These are phyloP conservation scores for Amanita pallidorosea DNA, from an alignment of 768 basidiomycete genomes.

Conservation along the genomic window DNA sequence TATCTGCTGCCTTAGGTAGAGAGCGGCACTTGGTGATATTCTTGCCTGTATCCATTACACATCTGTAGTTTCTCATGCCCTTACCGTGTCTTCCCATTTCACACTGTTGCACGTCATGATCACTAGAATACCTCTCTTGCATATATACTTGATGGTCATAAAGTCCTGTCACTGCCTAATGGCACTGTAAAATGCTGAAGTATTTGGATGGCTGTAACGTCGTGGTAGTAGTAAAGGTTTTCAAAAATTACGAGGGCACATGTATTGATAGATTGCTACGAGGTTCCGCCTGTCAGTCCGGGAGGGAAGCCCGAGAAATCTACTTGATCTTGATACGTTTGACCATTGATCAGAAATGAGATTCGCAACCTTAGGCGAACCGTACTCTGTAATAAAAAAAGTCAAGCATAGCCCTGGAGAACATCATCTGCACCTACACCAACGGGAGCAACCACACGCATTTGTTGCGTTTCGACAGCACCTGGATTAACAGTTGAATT, in stretches of 20 bases:
- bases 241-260: background rate
- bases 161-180: background rate
- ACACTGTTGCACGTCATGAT: background rate
- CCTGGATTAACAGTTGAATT: conserved; percentile 72
- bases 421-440: conserved; percentile 48
- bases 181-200: background rate
- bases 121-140: background rate
- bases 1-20: conserved; percentile 30
- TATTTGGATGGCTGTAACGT: too few species aligned
- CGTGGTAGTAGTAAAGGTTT: too few species aligned
- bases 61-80: conserved; percentile 7
- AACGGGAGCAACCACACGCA: conserved; percentile 81
- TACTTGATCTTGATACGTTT: conserved; percentile 78
- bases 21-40: conserved; percentile 15
- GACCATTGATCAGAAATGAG: conserved; percentile 60
- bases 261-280: conserved; percentile 11
- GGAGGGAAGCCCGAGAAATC: conserved; percentile 90
- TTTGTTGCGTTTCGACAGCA: conserved; percentile 84
- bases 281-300: conserved; percentile 45
- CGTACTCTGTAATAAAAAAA: conserved; percentile 45
- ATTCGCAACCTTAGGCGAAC: conserved; percentile 82
- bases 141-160: background rate
- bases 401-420: conserved; percentile 5
- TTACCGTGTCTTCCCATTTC: conserved; percentile 2
- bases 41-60: conserved; percentile 7